Conservation (phyloP, 1,284 basidiomycete species). For the Irpex sp. region DNA sequence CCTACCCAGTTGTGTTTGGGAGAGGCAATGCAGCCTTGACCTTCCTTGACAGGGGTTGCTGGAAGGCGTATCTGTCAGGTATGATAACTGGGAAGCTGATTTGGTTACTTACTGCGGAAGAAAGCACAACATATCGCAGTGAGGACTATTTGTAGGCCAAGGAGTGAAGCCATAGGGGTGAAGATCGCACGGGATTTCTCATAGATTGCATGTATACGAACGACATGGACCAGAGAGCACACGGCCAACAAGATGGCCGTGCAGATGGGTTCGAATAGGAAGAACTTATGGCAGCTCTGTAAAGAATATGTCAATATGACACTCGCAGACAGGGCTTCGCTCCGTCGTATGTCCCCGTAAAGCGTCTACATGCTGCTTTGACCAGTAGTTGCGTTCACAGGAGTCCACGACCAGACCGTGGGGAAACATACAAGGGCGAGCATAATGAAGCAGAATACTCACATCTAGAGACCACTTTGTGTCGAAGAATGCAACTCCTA, state of each 20-base stretch:
- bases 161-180: conserved; percentile 49
- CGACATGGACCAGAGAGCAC: conserved; percentile 67
- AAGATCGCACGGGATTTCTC: conserved; percentile 57
- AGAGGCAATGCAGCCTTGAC: conserved; percentile 81
- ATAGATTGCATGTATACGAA: conserved; percentile 75
- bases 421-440: not conserved
- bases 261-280: conserved; percentile 78
- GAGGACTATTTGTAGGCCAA: conserved; percentile 62
- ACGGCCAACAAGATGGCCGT: conserved; percentile 73
- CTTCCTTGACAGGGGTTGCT: conserved; percentile 65
- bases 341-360: not conserved
- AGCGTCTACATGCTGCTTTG: too few species aligned
- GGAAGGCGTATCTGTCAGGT: not conserved
- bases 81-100: not conserved
- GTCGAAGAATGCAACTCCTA: conserved; percentile 80
- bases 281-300: conserved; percentile 66
- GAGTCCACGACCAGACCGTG: not conserved
- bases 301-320: not conserved
- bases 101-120: conserved; percentile 52
- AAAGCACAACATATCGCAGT: conserved; percentile 72
- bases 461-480: conserved; percentile 59
- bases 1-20: conserved; percentile 76
- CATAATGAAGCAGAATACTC: conserved; percentile 18
- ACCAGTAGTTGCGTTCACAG: not conserved
- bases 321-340: not conserved